These are phyloP conservation scores for Triangularia verruculosa DNA, from an alignment of 2,329 filamentous ascomycete species.

Conservation along the genomic window DNA sequence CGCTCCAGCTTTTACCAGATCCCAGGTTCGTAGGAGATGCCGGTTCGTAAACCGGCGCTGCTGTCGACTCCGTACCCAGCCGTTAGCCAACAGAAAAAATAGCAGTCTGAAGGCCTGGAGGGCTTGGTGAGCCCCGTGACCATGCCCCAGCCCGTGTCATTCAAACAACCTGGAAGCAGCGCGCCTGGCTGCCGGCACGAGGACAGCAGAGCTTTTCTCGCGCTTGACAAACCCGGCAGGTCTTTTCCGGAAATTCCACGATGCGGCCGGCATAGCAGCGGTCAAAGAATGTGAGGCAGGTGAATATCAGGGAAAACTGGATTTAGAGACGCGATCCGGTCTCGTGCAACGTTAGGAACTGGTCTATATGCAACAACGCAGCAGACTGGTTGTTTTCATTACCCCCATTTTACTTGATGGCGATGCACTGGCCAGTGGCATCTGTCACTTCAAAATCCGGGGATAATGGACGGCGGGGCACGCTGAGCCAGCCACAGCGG, in stretches of 20 bases:
- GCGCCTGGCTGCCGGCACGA: slow-evolving; percentile 22
- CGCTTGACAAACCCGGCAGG: slow-evolving; percentile 7
- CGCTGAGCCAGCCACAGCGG: slow-evolving; percentile 16
- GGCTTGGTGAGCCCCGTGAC: slow-evolving; percentile 26
- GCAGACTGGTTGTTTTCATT: slow-evolving; percentile 25
- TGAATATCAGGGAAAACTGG: slow-evolving; percentile 1
- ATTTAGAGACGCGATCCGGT: slow-evolving; percentile 16
- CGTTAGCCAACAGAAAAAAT: slow-evolving; percentile 11
- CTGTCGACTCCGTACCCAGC: slow-evolving; percentile 8
- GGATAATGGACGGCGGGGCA: slow-evolving; percentile 27
- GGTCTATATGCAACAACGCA: slow-evolving; percentile 3
- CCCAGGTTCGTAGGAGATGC: background rate
- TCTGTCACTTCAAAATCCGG: slow-evolving; percentile 24
- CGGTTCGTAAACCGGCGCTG: background rate
- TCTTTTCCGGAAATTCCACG: background rate
- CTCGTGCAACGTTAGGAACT: slow-evolving; percentile 26
- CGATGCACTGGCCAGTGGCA: slow-evolving; percentile 19
- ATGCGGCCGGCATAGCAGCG: slow-evolving; percentile 19
- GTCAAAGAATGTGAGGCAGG: slow-evolving; percentile 13
- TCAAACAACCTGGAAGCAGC: background rate
- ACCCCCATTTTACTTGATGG: slow-evolving; percentile 33
- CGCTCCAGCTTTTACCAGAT: background rate
- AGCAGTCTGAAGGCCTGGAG: slow-evolving; percentile 9
- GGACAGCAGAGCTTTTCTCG: slow-evolving; percentile 27
- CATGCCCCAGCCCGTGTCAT: slow-evolving; percentile 4